These are phyloP conservation scores for Gaeumannomyces tritici DNA, from an alignment of 2,329 filamentous ascomycete species.

Conservation along the genomic window DNA sequence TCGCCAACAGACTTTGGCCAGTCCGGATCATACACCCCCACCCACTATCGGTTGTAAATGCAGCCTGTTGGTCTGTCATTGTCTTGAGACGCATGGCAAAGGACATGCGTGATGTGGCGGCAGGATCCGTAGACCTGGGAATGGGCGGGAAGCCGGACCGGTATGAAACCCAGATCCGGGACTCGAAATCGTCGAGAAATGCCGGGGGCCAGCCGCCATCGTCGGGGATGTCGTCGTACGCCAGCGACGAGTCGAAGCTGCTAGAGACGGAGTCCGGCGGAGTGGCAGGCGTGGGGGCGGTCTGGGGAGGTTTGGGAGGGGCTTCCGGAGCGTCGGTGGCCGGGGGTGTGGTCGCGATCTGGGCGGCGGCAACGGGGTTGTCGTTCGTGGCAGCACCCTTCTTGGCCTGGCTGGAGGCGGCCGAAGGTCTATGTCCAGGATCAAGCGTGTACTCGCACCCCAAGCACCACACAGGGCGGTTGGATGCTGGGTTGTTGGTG, in stretches of 20 bases:
- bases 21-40: slow-evolving; percentile 99
- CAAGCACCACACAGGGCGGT: slow-evolving; percentile 77
- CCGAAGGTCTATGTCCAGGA: neutral
- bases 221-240: slow-evolving; percentile 32
- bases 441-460: slow-evolving; percentile 40
- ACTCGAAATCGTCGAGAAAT: slow-evolving; percentile 90
- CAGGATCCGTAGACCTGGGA: slow-evolving; percentile 65
- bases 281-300: slow-evolving; percentile 25
- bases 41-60: slow-evolving; percentile 87
- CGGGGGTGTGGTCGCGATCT: slow-evolving; percentile 8
- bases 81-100: slow-evolving; percentile 76
- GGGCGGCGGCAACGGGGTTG: slow-evolving; percentile 9
- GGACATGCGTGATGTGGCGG: slow-evolving; percentile 62
- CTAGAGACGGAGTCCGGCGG: slow-evolving; percentile 38
- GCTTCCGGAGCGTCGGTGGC: slow-evolving; percentile 1
- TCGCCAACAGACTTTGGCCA: slow-evolving; percentile 86
- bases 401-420: neutral
- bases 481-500: slow-evolving; percentile 60
- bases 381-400: neutral
- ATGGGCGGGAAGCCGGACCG: slow-evolving; percentile 79
- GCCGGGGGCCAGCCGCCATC: slow-evolving; percentile 66
- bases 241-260: slow-evolving; percentile 41
- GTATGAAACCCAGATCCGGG: slow-evolving; percentile 93
- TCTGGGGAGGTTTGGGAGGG: slow-evolving; percentile 8
- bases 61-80: slow-evolving; percentile 59